Percentiles rank a stretch among this genome's conserved stretches.
Conservation (phyloP, 139 green algal species). For the Haematococcus lacustris region DNA sequence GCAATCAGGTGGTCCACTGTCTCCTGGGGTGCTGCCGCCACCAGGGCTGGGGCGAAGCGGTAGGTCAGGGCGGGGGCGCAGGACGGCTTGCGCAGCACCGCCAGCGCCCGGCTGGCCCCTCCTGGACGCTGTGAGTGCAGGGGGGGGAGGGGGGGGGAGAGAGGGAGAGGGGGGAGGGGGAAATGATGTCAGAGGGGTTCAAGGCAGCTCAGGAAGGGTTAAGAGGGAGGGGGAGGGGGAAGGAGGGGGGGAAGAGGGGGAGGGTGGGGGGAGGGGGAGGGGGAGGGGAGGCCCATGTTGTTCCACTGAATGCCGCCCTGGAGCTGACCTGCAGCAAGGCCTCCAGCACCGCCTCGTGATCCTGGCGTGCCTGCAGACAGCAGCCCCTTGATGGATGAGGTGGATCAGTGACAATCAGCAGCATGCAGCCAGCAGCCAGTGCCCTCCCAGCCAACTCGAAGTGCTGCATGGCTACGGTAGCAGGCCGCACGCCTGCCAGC, state of each 20-base stretch:
- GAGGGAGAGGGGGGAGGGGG: no score
- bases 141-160: not conserved
- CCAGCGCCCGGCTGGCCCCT: slow-evolving; percentile 42
- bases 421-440: no score
- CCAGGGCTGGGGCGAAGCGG: slow-evolving; percentile 73
- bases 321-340: slow-evolving; percentile 10
- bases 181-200: not conserved
- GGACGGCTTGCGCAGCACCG: slow-evolving; percentile 70
- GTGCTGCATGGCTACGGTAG: no score
- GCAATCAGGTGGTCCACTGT: slow-evolving; percentile 74
- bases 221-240: not conserved
- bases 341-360: slow-evolving; percentile 80
- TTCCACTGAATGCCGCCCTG: not conserved
- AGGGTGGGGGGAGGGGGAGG: not conserved
- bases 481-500: no score
- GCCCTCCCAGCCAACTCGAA: no score
- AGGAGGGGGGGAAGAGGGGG: not conserved
- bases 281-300: not conserved
- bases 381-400: no score
- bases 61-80: slow-evolving; percentile 70
- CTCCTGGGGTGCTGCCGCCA: slow-evolving; percentile 46
- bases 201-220: not conserved
- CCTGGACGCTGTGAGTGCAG: slow-evolving; percentile 3
- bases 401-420: no score
- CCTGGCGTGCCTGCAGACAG: slow-evolving; percentile 49